These are phyloP conservation scores for Pseudoperonospora humuli DNA, from an alignment of 352 stramenopile genomes.

Conservation along the genomic window DNA sequence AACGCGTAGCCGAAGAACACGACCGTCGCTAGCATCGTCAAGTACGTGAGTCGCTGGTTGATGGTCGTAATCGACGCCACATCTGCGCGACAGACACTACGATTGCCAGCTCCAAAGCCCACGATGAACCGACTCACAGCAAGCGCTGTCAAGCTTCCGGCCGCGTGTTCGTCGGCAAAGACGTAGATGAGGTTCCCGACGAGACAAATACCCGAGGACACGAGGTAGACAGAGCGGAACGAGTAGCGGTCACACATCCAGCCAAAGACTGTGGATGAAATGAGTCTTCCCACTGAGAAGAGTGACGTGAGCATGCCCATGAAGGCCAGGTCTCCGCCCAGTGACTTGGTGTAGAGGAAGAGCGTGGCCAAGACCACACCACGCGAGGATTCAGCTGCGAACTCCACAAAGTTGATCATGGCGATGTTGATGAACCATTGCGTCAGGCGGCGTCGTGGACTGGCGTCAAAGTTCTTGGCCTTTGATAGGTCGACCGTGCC, in stretches of 20 bases:
- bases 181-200: conserved; percentile 74
- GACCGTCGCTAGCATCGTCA: conserved; percentile 66
- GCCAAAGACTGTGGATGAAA: conserved; percentile 74
- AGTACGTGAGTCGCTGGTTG: conserved; percentile 63
- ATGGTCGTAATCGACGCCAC: conserved; percentile 61
- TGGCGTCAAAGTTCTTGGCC: conserved; percentile 24
- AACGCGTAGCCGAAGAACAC: conserved; percentile 72
- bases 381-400: conserved; percentile 69
- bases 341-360: conserved; percentile 79
- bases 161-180: conserved; percentile 49
- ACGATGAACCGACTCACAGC: conserved; percentile 63
- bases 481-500: conserved; percentile 24
- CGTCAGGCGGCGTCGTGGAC: conserved; percentile 32
- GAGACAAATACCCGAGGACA: conserved; percentile 64
- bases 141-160: conserved; percentile 43
- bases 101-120: conserved; percentile 71
- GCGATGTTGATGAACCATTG: conserved; percentile 75
- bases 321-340: conserved; percentile 64
- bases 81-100: conserved; percentile 68
- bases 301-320: conserved; percentile 78
- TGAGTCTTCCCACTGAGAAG: conserved; percentile 72
- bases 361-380: conserved; percentile 73
- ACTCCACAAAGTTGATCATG: conserved; percentile 81
- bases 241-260: conserved; percentile 82
- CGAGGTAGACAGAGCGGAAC: conserved; percentile 72